Base-by-base conservation (phyloP, 148 eudicot species). In the Polygonum maritimum region DNA sequence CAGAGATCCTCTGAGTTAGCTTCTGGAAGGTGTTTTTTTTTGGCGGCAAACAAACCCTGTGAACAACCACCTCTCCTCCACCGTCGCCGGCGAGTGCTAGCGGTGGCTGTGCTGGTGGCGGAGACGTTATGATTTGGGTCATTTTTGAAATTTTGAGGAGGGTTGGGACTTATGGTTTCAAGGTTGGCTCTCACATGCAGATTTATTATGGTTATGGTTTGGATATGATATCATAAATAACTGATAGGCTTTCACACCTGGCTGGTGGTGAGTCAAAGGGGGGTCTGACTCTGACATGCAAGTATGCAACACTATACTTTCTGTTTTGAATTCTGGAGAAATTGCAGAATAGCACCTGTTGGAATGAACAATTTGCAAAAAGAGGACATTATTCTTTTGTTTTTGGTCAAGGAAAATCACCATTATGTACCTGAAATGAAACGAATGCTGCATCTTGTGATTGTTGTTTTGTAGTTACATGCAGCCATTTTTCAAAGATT, bases 21-120 rank as follows among this genome's bases (percentile, higher is more conserved):
- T 92, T 95, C 75, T 86, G 18, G 1, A 86, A 18, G 1, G 92
- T 88, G 77, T 84, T 87, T 48, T n/a, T 79, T 67, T 85, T 83
- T 0, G 97, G 98, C 21, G 98, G 98, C 73, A 92, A 55, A 70
- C 91, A 87, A 35, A 95, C 97, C 4, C 52, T 77, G 87, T 94
- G 98, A 13, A 94, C 78, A 65, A 85, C 89, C 21, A 6, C 22
- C 3, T 3, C 14, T 39, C 33, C 18, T 10, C 47, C 40, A 15
- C 47, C 19, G 22, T 2, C 58, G 44, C 71, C 71, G 65, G 39
- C 69, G 74, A 18, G n/a, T 55, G 57, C 36, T 16, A 21, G 35
- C 73, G 55, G 58, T 74, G 48, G 51, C 0, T 35, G 62, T 74
- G 55, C 7, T 69, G 52, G 22, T 35, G 18, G 49, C 40, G 71